These are phyloP conservation scores for Coniochaeta prunicola DNA, from an alignment of 2,329 filamentous ascomycete species.

Conservation along the genomic window DNA sequence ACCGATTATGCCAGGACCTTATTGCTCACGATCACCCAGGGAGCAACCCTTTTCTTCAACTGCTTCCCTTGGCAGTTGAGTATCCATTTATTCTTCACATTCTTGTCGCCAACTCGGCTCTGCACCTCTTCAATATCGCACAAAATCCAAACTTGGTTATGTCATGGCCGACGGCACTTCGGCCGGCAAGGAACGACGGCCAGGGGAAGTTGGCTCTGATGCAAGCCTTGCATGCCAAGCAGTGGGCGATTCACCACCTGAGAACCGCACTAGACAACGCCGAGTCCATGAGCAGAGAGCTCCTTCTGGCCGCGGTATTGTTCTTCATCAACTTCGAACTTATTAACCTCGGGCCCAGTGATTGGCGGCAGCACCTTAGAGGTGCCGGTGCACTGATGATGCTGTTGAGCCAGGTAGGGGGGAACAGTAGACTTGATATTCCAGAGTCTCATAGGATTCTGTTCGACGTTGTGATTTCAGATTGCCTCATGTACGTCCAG, in stretches of 20 bases:
- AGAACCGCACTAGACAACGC: slow-evolving; percentile 30
- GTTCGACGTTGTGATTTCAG: slow-evolving; percentile 38
- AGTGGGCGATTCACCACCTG: slow-evolving; percentile 36
- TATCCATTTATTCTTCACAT: slow-evolving; percentile 41
- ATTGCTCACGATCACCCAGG: slow-evolving; percentile 38
- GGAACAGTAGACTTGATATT: not conserved
- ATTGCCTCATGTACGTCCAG: slow-evolving; percentile 37
- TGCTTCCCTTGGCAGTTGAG: slow-evolving; percentile 37
- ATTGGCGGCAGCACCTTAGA: slow-evolving; percentile 39
- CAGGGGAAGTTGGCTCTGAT: slow-evolving; percentile 24
- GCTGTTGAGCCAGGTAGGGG: slow-evolving; percentile 22
- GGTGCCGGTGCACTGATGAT: slow-evolving; percentile 35
- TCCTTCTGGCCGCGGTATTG: slow-evolving; percentile 38
- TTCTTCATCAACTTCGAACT: slow-evolving; percentile 45
- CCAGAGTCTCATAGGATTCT: slow-evolving; percentile 22
- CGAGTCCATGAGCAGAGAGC: slow-evolving; percentile 34
- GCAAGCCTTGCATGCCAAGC: slow-evolving; percentile 38
- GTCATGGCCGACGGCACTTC: slow-evolving; percentile 6
- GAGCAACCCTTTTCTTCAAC: slow-evolving; percentile 40
- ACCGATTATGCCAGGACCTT: slow-evolving; percentile 46
- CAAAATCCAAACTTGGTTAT: slow-evolving; percentile 19
- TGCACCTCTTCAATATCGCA: slow-evolving; percentile 39
- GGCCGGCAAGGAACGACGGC: slow-evolving; percentile 8
- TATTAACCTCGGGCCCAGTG: slow-evolving; percentile 37
- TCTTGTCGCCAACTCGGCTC: slow-evolving; percentile 39